Base-by-base conservation (phyloP, 345 rosid genomes). In the Firmiana major region DNA sequence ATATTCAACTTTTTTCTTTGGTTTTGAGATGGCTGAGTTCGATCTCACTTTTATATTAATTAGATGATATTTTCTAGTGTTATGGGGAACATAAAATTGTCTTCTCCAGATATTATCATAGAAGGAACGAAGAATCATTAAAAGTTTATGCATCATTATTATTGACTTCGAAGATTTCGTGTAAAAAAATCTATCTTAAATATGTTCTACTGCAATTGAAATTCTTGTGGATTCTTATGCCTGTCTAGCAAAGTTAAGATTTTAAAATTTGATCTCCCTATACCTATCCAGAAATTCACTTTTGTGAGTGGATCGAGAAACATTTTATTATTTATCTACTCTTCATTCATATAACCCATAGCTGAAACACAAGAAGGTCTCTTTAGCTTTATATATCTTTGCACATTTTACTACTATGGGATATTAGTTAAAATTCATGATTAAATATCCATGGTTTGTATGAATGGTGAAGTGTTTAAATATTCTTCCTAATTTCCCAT, bases 171-270 rank as follows among this genome's bases (percentile, higher is more conserved):
- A 51, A 43, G 36, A 15, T 28, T 24, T 21, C 54, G 46, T 51
- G 63, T 62, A 45, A 67, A 54, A 54, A 31, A 31, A 38, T 63
- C 76, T n/a, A 70, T 64, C 49, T 69, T 60, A 46, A 43, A 17
- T 5, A 73, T 76, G 73, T 38, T 81, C 48, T 59, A 31, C 34
- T 31, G 3, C 34, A 31, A 31, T 31, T n/a, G n/a, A n/a, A n/a
- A 31, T 31, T 31, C 34, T 31, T 31, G 34, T 31, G 34, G 34
- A 31, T 38, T 65, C 73, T 60, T 7, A 60, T 43, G 67, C 42
- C 7, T 75, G 55, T 69, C 73, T 78, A 63, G 34, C 63, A 59
- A 77, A 77, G 69, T 77, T 62, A 76, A 78, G 68, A 73, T 75
- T 55, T 60, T 28, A 38, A 72, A 72, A 60, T 75, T 59, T 16